Conservation (phyloP, 2,329 filamentous ascomycete species). For the Cladosporium colombiae region DNA sequence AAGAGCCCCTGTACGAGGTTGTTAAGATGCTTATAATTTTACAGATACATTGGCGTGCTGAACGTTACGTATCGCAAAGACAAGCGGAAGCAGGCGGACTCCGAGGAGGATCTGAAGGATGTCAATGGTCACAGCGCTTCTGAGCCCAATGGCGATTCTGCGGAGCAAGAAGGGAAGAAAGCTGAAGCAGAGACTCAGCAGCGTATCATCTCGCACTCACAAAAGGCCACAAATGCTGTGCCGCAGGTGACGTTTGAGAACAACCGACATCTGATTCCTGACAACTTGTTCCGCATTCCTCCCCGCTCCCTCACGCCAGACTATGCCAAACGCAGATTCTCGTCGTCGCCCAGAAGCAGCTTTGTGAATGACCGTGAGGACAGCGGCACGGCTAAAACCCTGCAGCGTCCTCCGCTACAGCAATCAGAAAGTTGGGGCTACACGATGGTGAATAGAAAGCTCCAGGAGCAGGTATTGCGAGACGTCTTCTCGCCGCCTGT, state of each 20-base stretch:
- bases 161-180: constrained; percentile 15
- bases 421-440: constrained; percentile 74
- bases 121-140: constrained; percentile 8
- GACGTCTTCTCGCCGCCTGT: constrained; percentile 86
- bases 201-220: constrained; percentile 70
- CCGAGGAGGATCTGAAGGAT: constrained; percentile 10
- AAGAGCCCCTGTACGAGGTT: background rate
- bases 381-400: background rate
- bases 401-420: constrained; percentile 45
- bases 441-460: constrained; percentile 82
- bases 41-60: constrained; percentile 91
- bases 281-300: constrained; percentile 69
- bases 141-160: constrained; percentile 11
- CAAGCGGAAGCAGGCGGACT: constrained; percentile 48
- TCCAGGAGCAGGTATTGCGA: constrained; percentile 88
- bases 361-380: background rate
- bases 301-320: constrained; percentile 41
- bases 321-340: constrained; percentile 23
- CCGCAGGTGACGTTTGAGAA: constrained; percentile 93
- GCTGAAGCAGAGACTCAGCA: constrained; percentile 38
- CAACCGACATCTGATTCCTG: constrained; percentile 88
- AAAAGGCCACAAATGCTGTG: constrained; percentile 67
- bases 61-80: constrained; percentile 96
- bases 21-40: background rate
- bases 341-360: constrained; percentile 19